Conservation (phyloP, 805 yeast species). For the Candida lessepsii region DNA sequence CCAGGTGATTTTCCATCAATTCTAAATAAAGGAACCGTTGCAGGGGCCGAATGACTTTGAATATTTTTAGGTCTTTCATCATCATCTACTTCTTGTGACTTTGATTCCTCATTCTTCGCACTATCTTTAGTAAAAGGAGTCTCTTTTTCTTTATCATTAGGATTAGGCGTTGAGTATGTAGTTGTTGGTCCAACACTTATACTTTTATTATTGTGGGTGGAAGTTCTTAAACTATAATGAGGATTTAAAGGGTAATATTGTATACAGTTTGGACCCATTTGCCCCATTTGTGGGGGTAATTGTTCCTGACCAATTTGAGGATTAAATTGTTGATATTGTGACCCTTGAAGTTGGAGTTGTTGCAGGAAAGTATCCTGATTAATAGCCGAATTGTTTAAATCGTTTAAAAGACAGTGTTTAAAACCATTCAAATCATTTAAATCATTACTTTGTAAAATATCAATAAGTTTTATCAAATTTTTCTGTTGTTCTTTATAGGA, state of each 20-base stretch:
- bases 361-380: constrained; percentile 6
- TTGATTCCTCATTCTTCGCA: too few species aligned
- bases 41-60: constrained; percentile 8
- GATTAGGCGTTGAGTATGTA: constrained; percentile 2
- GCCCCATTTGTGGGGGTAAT: neutral
- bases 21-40: constrained; percentile 6
- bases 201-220: constrained; percentile 3
- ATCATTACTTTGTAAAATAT: constrained; percentile 15
- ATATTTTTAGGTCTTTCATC: constrained; percentile 3
- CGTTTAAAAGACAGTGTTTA: constrained; percentile 12
- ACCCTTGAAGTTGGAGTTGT: constrained; percentile 1
- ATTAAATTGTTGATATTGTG: constrained; percentile 4
- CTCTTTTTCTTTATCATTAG: constrained; percentile 1
- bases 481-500: constrained; percentile 17
- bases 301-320: neutral
- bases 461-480: constrained; percentile 16
- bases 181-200: constrained; percentile 8
- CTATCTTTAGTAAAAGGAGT: neutral
- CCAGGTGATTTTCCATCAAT: constrained; percentile 5
- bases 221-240: constrained; percentile 9
- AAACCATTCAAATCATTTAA: constrained; percentile 15
- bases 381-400: constrained; percentile 12
- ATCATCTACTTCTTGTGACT: neutral
- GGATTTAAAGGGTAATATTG: constrained; percentile 13
- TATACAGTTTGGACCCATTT: neutral